A percentile compares a stretch with the other conserved stretches of the same genome.
Evolutionary conservation across 345 rosid genomes (phyloP).

Genomic region (Salix purpurea): DNA sequence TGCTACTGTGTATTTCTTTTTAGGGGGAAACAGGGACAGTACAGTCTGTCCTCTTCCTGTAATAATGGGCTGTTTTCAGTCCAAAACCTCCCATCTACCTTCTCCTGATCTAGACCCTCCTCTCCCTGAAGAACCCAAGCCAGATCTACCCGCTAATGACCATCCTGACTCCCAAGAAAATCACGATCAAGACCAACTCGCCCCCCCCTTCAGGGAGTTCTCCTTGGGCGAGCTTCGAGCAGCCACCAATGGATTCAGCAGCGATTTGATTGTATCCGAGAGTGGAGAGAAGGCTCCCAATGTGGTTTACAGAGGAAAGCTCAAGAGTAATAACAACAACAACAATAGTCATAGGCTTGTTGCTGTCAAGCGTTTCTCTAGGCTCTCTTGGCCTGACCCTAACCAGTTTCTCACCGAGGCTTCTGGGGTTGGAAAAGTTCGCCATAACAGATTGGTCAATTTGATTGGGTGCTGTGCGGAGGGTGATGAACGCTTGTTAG

Average conservation of each 20-base stretch:
- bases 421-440: slow-evolving; percentile 77
- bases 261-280: slow-evolving; percentile 77
- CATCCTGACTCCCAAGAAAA: slow-evolving; percentile 31
- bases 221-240: slow-evolving; percentile 61
- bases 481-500: slow-evolving; percentile 89
- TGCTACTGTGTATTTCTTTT: too few species aligned
- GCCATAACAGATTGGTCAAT: slow-evolving; percentile 86
- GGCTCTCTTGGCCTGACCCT: slow-evolving; percentile 96
- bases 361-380: slow-evolving; percentile 85
- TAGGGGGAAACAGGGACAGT: too few species aligned
- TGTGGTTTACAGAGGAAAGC: slow-evolving; percentile 79
- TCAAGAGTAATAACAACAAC: slow-evolving; percentile 39
- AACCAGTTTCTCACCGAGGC: slow-evolving; percentile 92
- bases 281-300: slow-evolving; percentile 97
- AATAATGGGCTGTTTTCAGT: slow-evolving; percentile 88
- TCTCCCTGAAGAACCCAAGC: slow-evolving; percentile 35
- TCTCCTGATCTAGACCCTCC: slow-evolving; percentile 68
- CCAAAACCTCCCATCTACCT: slow-evolving; percentile 64
- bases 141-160: slow-evolving; percentile 53
- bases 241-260: slow-evolving; percentile 78
- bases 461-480: slow-evolving; percentile 92
- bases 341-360: slow-evolving; percentile 28
- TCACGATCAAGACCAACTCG: slow-evolving; percentile 36
- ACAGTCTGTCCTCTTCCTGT: too few species aligned
- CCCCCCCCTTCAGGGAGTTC: slow-evolving; percentile 66